These are phyloP conservation scores for Salicornia ramosissima DNA, from an alignment of 148 eudicot genomes.

Conservation along the genomic window DNA sequence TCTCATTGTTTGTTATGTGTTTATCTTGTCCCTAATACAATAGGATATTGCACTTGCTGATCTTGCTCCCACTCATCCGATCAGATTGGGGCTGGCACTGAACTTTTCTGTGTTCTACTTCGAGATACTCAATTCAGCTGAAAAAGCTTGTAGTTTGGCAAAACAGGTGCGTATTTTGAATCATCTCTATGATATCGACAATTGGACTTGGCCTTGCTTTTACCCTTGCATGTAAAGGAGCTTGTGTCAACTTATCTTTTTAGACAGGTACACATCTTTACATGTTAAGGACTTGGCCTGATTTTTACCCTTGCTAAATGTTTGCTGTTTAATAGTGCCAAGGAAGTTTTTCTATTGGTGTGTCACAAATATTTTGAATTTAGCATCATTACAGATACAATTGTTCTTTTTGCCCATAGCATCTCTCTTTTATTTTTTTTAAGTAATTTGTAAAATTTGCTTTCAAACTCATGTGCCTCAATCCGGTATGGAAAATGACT, in stretches of 20 bases:
- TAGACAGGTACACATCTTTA: not conserved
- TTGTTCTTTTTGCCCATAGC: not conserved
- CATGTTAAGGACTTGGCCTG: too few species aligned
- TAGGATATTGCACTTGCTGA: slow-evolving; percentile 49
- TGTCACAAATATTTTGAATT: not conserved
- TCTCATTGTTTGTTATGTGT: not conserved
- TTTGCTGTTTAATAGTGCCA: not conserved
- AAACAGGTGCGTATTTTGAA: slow-evolving; percentile 31
- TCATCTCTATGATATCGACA: not conserved
- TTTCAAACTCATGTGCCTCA: not conserved
- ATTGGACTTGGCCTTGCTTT: not conserved
- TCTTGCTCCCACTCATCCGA: slow-evolving; percentile 51
- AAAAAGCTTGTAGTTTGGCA: slow-evolving; percentile 51
- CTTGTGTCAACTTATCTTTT: not conserved
- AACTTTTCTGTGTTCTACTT: slow-evolving; percentile 53
- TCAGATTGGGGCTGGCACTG: slow-evolving; percentile 48
- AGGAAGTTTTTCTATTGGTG: not conserved
- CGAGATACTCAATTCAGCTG: slow-evolving; percentile 52
- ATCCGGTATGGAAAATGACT: not conserved
- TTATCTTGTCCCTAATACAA: not conserved
- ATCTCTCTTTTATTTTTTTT: not conserved
- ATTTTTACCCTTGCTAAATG: too few species aligned
- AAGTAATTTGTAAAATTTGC: not conserved
- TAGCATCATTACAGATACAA: not conserved
- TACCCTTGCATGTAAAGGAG: not conserved